A percentile compares a stretch with the other conserved stretches of the same genome.
Evolutionary conservation across 306 rosid genomes (phyloP).

Genomic region (Quercus engelmannii): DNA sequence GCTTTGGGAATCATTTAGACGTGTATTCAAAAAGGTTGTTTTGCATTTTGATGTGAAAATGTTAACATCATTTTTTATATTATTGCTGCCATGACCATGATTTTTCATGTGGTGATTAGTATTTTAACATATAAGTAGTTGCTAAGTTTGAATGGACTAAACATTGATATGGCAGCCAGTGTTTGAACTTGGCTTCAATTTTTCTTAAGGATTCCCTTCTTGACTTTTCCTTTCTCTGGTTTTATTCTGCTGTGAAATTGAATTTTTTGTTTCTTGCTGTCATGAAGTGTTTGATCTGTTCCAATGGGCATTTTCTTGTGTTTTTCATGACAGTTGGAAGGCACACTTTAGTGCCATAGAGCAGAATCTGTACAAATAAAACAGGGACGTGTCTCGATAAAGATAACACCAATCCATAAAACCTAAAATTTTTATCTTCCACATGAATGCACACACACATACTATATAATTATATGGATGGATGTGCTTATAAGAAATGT

Average conservation of each 20-base stretch:
- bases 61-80: neutral
- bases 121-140: neutral
- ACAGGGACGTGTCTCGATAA: neutral
- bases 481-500: neutral
- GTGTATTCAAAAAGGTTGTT: neutral
- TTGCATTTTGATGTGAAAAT: neutral
- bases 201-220: neutral
- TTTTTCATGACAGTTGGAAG: neutral
- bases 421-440: neutral
- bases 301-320: neutral
- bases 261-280: neutral
- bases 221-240: neutral
- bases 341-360: neutral
- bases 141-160: neutral
- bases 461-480: neutral
- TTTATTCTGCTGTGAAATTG: neutral
- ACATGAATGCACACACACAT: neutral
- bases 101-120: neutral
- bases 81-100: neutral
- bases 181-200: neutral
- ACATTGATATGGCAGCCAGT: neutral
- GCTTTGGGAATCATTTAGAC: neutral
- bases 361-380: neutral
- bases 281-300: neutral
- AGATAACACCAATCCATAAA: neutral